These are phyloP conservation scores for Chrysopogon serrulatus DNA, from an alignment of 176 grass and related monocot species.

Conservation along the genomic window DNA sequence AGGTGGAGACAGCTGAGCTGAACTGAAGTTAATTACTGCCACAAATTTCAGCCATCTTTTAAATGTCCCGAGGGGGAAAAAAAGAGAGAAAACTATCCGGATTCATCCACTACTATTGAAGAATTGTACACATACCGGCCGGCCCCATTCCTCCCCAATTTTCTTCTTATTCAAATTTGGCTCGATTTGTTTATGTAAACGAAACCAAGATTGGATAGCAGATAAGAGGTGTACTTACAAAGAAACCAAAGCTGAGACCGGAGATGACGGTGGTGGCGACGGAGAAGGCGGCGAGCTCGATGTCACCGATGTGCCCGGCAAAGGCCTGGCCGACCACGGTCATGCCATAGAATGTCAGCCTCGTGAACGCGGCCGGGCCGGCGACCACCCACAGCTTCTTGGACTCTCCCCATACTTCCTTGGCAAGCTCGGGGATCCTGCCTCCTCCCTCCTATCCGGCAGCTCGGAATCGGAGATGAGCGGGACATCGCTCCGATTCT, in stretches of 20 bases:
- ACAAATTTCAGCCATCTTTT: no score
- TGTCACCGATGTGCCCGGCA: slow-evolving; percentile 45
- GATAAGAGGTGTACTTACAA: slow-evolving; percentile 1
- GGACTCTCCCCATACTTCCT: slow-evolving; percentile 14
- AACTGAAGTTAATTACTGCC: no score
- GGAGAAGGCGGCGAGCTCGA: no score
- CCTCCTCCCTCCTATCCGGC: neutral
- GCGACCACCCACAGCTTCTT: slow-evolving; percentile 31
- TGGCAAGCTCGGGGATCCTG: neutral
- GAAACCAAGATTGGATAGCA: neutral
- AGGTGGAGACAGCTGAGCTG: no score
- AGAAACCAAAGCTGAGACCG: slow-evolving; percentile 45
- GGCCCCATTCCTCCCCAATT: neutral
- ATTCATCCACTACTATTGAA: no score
- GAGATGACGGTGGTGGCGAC: no score
- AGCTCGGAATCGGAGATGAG: neutral
- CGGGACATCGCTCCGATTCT: neutral
- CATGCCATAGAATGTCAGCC: slow-evolving; percentile 28
- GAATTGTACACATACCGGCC: neutral
- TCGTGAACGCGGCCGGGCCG: slow-evolving; percentile 22
- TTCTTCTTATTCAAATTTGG: neutral
- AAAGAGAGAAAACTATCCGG: no score
- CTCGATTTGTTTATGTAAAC: neutral
- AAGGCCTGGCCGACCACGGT: slow-evolving; percentile 48
- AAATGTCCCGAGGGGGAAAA: no score